Conservation (phyloP, 148 eudicot genomes). For the Arbutus unedo region DNA sequence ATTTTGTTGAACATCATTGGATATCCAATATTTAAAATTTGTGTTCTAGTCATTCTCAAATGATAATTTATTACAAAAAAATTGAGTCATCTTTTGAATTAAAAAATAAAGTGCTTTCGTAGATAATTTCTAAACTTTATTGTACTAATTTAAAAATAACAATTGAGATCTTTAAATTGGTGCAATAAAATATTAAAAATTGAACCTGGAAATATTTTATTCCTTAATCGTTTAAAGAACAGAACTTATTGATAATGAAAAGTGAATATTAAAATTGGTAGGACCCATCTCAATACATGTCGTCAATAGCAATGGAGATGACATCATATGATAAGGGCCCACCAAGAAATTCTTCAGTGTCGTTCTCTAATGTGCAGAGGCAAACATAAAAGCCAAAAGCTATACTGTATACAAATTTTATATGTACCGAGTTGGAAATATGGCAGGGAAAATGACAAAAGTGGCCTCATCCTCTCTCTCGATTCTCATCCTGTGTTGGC, state of each 20-base stretch:
- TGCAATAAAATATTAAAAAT: too few species aligned
- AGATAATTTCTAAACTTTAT: too few species aligned
- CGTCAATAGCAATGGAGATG: neutral
- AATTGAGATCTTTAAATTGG: too few species aligned
- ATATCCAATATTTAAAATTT: too few species aligned
- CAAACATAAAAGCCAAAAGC: neutral
- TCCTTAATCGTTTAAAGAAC: too few species aligned
- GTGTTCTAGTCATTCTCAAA: too few species aligned
- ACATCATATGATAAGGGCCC: neutral
- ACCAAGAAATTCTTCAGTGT: neutral
- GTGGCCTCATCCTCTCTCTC: slow-evolving; percentile 6
- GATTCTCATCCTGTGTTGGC: neutral
- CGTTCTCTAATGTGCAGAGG: neutral
- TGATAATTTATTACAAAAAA: too few species aligned
- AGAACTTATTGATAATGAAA: neutral
- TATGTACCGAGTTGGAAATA: neutral
- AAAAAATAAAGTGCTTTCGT: too few species aligned
- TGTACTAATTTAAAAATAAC: too few species aligned
- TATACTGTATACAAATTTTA: neutral
- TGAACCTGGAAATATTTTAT: too few species aligned
- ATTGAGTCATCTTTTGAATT: too few species aligned
- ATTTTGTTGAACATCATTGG: too few species aligned
- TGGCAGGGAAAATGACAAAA: slow-evolving; percentile 23
- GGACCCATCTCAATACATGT: neutral
- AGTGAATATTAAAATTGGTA: neutral